These are phyloP conservation scores for Starmerella powellii DNA, from an alignment of 805 yeast species.

Conservation along the genomic window DNA sequence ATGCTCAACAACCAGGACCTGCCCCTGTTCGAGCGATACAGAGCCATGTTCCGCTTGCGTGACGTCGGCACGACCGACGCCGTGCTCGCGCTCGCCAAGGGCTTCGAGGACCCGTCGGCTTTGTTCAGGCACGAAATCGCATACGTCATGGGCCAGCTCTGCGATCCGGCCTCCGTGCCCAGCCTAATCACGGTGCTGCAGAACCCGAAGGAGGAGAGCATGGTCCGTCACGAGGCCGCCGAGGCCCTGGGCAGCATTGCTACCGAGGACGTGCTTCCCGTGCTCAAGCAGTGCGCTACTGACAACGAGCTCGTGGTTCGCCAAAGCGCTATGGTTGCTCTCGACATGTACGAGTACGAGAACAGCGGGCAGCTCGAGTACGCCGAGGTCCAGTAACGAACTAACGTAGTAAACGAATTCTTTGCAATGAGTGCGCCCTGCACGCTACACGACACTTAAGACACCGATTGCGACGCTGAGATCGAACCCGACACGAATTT, in stretches of 20 bases:
- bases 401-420: too few species aligned
- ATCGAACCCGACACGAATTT: too few species aligned
- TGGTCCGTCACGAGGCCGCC: conserved; percentile 99
- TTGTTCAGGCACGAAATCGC: conserved; percentile 96
- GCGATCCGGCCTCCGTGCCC: conserved; percentile 87
- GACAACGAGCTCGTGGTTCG: conserved; percentile 86
- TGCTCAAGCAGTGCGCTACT: conserved; percentile 61
- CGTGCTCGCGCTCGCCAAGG: conserved; percentile 78
- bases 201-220: conserved; percentile 74
- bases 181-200: conserved; percentile 70
- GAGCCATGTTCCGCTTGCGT: conserved; percentile 96
- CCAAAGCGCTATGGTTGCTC: conserved; percentile 92
- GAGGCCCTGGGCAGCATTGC: conserved; percentile 97
- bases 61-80: conserved; percentile 92
- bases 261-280: conserved; percentile 86
- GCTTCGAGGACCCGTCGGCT: conserved; percentile 83
- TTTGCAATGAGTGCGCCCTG: too few species aligned
- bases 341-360: conserved; percentile 96
- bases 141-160: conserved; percentile 93
- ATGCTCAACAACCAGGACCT: conserved; percentile 63
- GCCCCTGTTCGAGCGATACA: conserved; percentile 84
- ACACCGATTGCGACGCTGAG: too few species aligned
- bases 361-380: conserved; percentile 72
- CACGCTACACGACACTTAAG: too few species aligned
- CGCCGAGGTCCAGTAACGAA: conserved; percentile 34